Conservation (phyloP, 176 grass and related monocot species). For the Saccharum spontaneum region DNA sequence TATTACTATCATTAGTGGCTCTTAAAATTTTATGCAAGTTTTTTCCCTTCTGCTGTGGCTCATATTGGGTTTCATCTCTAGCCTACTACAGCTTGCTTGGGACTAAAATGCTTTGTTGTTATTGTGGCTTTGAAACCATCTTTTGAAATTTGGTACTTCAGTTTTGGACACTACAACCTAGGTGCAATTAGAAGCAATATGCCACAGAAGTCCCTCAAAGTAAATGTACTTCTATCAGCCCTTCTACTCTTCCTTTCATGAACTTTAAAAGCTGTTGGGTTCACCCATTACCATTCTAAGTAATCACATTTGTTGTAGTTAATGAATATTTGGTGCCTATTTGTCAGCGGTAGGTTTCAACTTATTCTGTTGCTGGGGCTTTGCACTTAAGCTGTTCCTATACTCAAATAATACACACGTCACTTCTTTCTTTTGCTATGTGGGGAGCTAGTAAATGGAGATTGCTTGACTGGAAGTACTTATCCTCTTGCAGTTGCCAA, state of each 20-base stretch:
- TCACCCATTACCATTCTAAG: neutral
- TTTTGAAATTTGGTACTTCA: neutral
- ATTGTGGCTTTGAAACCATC: neutral
- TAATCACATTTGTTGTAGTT: neutral
- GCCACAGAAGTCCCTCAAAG: neutral
- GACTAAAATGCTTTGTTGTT: neutral
- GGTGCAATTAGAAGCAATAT: neutral
- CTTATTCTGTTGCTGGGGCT: neutral
- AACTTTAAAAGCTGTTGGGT: neutral
- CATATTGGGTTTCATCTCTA: neutral
- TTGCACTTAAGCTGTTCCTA: neutral
- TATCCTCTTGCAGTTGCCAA: slow-evolving; percentile 65
- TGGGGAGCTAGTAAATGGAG: slow-evolving; percentile 4
- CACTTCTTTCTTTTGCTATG: neutral
- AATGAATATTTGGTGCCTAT: neutral
- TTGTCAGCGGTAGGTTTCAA: neutral
- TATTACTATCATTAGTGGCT: neutral
- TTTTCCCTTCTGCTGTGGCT: neutral
- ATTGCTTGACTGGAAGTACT: slow-evolving; percentile 14
- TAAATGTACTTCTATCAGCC: neutral
- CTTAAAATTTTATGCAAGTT: neutral
- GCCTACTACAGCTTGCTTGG: neutral
- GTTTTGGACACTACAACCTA: neutral
- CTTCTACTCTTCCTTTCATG: neutral
- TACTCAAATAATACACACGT: neutral